These are phyloP conservation scores for Lophiotrema nucula DNA, from an alignment of 495 filamentous ascomycete genomes.

Conservation along the genomic window DNA sequence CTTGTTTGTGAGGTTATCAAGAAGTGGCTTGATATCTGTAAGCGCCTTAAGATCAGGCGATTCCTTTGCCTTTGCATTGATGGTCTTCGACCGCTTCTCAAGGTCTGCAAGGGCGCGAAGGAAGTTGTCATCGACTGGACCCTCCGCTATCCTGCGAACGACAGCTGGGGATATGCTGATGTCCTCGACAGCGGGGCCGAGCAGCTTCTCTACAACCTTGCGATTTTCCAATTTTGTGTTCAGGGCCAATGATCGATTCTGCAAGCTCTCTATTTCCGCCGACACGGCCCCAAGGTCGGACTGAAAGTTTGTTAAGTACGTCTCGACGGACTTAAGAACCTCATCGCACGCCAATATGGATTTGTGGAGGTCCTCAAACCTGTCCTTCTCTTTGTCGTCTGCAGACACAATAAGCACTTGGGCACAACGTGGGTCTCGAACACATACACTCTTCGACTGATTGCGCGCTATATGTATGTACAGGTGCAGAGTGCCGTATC, in stretches of 20 bases:
- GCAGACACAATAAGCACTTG: constrained; percentile 29
- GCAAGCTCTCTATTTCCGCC: constrained; percentile 89
- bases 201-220: constrained; percentile 78
- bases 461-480: constrained; percentile 59
- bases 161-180: constrained; percentile 80
- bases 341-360: constrained; percentile 90
- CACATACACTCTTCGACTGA: constrained; percentile 72
- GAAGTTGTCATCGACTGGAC: constrained; percentile 87
- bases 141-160: constrained; percentile 80
- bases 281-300: constrained; percentile 88
- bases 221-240: constrained; percentile 88
- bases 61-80: constrained; percentile 64
- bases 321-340: constrained; percentile 88
- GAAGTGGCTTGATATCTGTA: constrained; percentile 78
- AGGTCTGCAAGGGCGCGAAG: constrained; percentile 80
- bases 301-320: constrained; percentile 87
- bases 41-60: constrained; percentile 67
- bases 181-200: constrained; percentile 90
- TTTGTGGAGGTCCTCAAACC: constrained; percentile 86
- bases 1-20: constrained; percentile 80
- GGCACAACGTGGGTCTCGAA: constrained; percentile 15
- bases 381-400: constrained; percentile 84
- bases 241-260: constrained; percentile 77
- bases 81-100: constrained; percentile 69
- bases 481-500: constrained; percentile 36